phyloP scores from a whole-genome alignment of 139 green algal genomes.

The Coelastrella sp. region DNA sequence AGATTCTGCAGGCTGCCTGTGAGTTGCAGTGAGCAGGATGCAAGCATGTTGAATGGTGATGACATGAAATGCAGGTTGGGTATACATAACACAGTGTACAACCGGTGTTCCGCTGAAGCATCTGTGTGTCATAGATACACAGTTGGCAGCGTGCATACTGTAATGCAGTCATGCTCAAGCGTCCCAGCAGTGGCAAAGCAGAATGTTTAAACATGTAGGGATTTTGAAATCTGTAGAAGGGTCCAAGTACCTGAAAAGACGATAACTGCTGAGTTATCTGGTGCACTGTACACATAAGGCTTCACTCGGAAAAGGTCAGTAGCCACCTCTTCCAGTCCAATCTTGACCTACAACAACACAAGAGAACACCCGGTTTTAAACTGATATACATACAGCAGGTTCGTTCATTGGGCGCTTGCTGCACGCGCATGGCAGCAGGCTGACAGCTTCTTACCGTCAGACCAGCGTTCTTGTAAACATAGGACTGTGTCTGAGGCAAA shows the following conservation, averaged over 20 bases:
- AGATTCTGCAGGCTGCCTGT: conserved; percentile 51
- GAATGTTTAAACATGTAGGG: too few relatives aligned
- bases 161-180: too few relatives aligned
- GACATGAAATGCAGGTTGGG: neutral
- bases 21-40: neutral
- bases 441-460: conserved; percentile 17
- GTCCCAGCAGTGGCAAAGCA: too few relatives aligned
- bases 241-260: conserved; percentile 36
- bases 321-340: conserved; percentile 37
- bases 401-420: too few relatives aligned
- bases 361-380: neutral
- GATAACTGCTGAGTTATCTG: conserved; percentile 41
- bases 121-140: too few relatives aligned
- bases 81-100: too few relatives aligned
- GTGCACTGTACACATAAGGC: conserved; percentile 58
- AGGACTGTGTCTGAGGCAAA: conserved; percentile 40
- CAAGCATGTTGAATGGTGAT: neutral
- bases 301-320: conserved; percentile 53
- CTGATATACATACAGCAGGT: too few relatives aligned
- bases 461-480: conserved; percentile 37
- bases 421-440: too few relatives aligned
- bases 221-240: too few relatives aligned
- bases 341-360: conserved; percentile 33
- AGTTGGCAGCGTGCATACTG: too few relatives aligned
- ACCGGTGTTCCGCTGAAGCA: too few relatives aligned